Evolutionary conservation across 192 early-diverging fungal species (phyloP).

Genomic region (Haplosporangium gracile): DNA sequence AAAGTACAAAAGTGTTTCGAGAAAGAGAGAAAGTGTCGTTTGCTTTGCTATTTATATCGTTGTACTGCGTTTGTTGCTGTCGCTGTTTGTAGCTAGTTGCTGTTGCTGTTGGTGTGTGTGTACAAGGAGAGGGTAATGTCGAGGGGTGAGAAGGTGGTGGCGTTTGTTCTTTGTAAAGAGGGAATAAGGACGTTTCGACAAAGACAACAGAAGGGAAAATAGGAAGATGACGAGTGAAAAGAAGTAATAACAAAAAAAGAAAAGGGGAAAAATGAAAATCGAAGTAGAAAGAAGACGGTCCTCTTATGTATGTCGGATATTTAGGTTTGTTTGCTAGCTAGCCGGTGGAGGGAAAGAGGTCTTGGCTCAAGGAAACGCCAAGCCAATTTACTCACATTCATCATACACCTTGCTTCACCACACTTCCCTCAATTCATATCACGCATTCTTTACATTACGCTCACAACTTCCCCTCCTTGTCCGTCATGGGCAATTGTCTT

Average conservation of each 20-base stretch:
- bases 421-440: background rate
- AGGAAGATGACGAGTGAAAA: background rate
- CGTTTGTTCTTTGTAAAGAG: background rate
- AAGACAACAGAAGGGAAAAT: background rate
- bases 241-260: background rate
- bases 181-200: background rate
- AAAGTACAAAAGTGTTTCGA: background rate
- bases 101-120: background rate
- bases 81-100: background rate
- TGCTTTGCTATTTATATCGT: background rate
- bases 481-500: background rate
- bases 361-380: slow-evolving; percentile 18
- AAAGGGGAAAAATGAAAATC: background rate
- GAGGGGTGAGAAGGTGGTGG: background rate
- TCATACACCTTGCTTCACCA: background rate
- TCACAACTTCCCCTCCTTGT: background rate
- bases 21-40: background rate
- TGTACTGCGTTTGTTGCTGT: background rate
- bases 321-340: background rate
- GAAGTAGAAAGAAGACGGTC: background rate
- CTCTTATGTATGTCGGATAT: background rate
- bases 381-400: background rate
- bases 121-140: background rate
- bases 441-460: background rate
- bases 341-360: background rate